Evolutionary conservation across 352 stramenopile species (phyloP).

Genomic region (Elongisporangium senticosum): DNA sequence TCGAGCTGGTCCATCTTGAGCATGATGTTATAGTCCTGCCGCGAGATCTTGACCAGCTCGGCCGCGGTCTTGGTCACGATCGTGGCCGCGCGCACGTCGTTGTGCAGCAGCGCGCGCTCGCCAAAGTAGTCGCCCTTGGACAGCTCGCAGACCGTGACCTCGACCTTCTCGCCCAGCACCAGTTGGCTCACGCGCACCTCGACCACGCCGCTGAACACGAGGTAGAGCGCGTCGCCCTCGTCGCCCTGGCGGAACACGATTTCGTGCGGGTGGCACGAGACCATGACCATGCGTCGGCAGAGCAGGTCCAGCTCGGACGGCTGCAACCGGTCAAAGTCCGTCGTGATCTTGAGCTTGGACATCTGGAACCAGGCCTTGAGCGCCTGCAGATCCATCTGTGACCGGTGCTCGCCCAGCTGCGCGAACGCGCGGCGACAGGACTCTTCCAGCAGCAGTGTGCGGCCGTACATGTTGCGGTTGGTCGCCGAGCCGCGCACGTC

Average conservation of each 20-base stretch:
- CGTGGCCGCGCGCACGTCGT: constrained; percentile 54
- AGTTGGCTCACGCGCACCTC: constrained; percentile 59
- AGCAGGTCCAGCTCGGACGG: constrained; percentile 54
- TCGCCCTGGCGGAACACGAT: constrained; percentile 65
- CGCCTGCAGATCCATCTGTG: constrained; percentile 48
- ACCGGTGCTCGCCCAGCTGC: constrained; percentile 43
- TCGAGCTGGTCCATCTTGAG: constrained; percentile 66
- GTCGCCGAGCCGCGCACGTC: constrained; percentile 23
- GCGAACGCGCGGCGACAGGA: constrained; percentile 55
- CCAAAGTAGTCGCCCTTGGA: constrained; percentile 69
- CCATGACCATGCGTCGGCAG: constrained; percentile 50
- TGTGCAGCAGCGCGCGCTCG: constrained; percentile 54
- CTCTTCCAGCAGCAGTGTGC: constrained; percentile 63
- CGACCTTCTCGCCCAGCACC: constrained; percentile 52
- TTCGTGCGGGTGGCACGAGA: constrained; percentile 42
- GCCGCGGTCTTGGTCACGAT: constrained; percentile 44
- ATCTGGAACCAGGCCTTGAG: constrained; percentile 72
- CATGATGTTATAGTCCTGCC: constrained; percentile 69
- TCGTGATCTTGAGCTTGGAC: constrained; percentile 72
- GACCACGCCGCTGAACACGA: constrained; percentile 56
- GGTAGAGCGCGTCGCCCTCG: constrained; percentile 67
- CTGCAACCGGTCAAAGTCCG: constrained; percentile 58
- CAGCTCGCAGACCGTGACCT: constrained; percentile 64
- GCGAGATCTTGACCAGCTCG: constrained; percentile 62
- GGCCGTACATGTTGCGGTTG: constrained; percentile 37